Evolutionary conservation across 1,284 basidiomycete species (phyloP).

Genomic region (Neonothopanus nambi): DNA sequence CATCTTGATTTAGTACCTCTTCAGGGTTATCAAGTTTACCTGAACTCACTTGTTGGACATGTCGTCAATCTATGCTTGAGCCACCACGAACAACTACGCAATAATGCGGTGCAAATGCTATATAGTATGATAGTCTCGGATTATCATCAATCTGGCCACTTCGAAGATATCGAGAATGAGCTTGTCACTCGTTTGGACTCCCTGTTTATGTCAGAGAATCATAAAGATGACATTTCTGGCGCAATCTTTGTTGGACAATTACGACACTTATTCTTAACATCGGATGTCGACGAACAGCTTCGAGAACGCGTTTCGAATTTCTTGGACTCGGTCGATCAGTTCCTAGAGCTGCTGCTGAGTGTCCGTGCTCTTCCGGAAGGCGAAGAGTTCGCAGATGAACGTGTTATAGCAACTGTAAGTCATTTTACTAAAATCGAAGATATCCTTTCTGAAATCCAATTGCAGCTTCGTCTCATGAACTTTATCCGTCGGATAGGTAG

Average conservation of each 20-base stretch:
- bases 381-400: constrained; percentile 93
- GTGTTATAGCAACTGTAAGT: constrained; percentile 84
- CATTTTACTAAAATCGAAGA: constrained; percentile 8
- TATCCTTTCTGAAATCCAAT: constrained; percentile 5
- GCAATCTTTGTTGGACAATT: constrained; percentile 95
- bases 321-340: constrained; percentile 88
- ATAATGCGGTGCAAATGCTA: constrained; percentile 88
- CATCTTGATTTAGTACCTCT: constrained; percentile 11
- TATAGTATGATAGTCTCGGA: constrained; percentile 97
- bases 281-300: constrained; percentile 79
- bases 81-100: constrained; percentile 90
- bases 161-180: constrained; percentile 89
- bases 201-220: constrained; percentile 89
- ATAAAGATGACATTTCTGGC: constrained; percentile 87
- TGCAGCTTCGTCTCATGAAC: constrained; percentile 85
- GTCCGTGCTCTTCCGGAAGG: constrained; percentile 92
- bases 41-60: constrained; percentile 86
- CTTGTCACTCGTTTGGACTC: constrained; percentile 93
- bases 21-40: constrained; percentile 81
- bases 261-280: constrained; percentile 82
- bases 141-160: constrained; percentile 78
- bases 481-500: constrained; percentile 86
- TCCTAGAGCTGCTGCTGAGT: constrained; percentile 90
- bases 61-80: constrained; percentile 93
- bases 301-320: constrained; percentile 80